A percentile compares a stretch with the other conserved stretches of the same genome.
phyloP scores from a whole-genome alignment of 202 grass and related monocot genomes.

The Panicum hallii region DNA sequence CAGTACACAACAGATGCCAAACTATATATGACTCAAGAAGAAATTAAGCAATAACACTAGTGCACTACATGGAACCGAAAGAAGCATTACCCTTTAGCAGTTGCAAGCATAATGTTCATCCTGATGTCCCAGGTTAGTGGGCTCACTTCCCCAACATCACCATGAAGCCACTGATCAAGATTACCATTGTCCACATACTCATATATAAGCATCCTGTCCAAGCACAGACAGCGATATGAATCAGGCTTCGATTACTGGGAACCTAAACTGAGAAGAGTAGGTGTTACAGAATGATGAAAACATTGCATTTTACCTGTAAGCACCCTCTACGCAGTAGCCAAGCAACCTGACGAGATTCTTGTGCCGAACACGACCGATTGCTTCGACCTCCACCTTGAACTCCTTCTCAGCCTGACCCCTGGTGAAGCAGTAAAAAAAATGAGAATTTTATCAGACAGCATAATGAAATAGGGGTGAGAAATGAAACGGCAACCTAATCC shows the following conservation, averaged over 20 bases:
- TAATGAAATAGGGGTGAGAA: constrained; percentile 3
- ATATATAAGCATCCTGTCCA: constrained; percentile 89
- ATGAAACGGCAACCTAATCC: constrained; percentile 20
- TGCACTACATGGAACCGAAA: constrained; percentile 4
- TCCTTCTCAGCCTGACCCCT: constrained; percentile 94
- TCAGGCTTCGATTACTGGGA: constrained; percentile 14
- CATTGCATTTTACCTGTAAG: constrained; percentile 66
- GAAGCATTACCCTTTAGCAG: constrained; percentile 83
- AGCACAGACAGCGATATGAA: constrained; percentile 20
- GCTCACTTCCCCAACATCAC: constrained; percentile 74
- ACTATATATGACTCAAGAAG: neutral
- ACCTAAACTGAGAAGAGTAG: neutral
- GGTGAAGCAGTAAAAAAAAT: constrained; percentile 22
- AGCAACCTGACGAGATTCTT: constrained; percentile 90
- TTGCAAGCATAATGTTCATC: constrained; percentile 93
- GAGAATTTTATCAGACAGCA: constrained; percentile 12
- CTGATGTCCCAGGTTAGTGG: constrained; percentile 90
- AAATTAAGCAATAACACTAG: neutral
- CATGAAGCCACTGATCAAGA: constrained; percentile 95
- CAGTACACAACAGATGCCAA: neutral
- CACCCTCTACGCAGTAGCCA: constrained; percentile 86
- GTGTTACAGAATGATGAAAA: constrained; percentile 9
- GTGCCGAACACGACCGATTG: constrained; percentile 87
- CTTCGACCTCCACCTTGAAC: constrained; percentile 92
- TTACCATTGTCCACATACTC: constrained; percentile 96